Base-by-base conservation (phyloP, 768 basidiomycete species). In the Rhodotorula taiwanensis region DNA sequence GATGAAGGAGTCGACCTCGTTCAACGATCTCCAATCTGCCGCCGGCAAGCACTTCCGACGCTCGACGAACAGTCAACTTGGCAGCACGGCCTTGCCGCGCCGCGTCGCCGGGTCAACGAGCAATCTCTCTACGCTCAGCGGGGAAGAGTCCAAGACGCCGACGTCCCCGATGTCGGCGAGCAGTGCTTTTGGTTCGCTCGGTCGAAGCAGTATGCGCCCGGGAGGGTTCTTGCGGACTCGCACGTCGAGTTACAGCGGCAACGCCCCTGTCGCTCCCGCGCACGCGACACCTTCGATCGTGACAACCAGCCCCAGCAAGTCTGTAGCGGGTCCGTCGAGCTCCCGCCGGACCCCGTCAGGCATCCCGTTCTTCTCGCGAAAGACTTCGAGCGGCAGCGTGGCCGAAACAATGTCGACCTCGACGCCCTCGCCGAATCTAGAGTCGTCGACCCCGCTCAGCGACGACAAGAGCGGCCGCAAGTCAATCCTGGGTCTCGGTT, bases 281-380 rank as follows among this genome's bases (percentile, higher is more conserved):
- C 23, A n/a, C 34, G n/a, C n/a, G 44, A 31, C 59, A 2, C 65
- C 68, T 2, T 36, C 62, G 1, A 61, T 67, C 39, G 56, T 67
- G 55, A 58, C 62, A 1, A 64, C 64, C 20, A 58, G 57, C 52
- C 61, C 59, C 13, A 57, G 67, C n/a, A 59, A 66, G 33, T 63
- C 64, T 21, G 62, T 64, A 23, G 61, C 64, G 60, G 65, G 54
- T 56, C 27, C 60, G 28, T 54, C 63, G 59, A 64, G 61, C 28
- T 90, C 86, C 75, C 85, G 91, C 62, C 82, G 91, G 50, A 92
- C 91, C 1, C 90, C 90, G 2, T 91, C 89, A 31, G 88, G 89
- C 20, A 94, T 94, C 62, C 91, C 91, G 4, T 94, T 94, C 77
- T 93, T 94, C 79, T 83, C 89, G 48, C 86, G 91, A 41, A 90